Evolutionary conservation across 108 stramenopile genomes (phyloP), one percentile per base, ranked within the genome.

Genomic region (Mediolabrus comicus): DNA sequence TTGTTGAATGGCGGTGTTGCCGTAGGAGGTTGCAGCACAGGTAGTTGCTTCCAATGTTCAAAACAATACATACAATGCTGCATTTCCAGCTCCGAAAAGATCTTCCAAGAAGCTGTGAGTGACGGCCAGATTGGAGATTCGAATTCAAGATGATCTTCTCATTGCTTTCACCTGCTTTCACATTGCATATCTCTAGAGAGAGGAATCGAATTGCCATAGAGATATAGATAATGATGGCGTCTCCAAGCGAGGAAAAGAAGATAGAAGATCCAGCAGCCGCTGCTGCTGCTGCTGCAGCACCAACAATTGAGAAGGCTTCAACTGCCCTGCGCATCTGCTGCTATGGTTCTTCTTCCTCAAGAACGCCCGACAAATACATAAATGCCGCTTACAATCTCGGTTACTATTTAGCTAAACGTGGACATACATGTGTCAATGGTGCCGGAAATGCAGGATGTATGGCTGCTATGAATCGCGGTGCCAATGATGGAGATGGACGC

Each of bases 391-490:
- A 84, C 35, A 30, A 70, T 19, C 65, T 95, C 25, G 94, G 94
- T 3, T 81, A 80, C 30, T 72, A 80, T 25, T 76, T 95, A 7
- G 91, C 90, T 8, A 57, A 72, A 36, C 83, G 93, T 14, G 91
- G 91, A 0, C 93, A 91, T 65, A 84, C 86, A 1, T 91, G 90
- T 66, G 89, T 97, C 54, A 97, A 95, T 73, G 96, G 96, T 4
- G 96, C 91, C n/a, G 96, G 96, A 29, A 41, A 41, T 41, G 39
- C 39, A 17, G 93, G 93, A 12, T 92, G 93, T 62, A 95, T 95
- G 96, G 87, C 83, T 11, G 89, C 89, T 57, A 86, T 95, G 87
- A 97, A 95, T 70, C 86, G 91, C 62, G 96, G 93, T 10, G 85
- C 83, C 10, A 63, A 59, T 12, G 83, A 80, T 9, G 83, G 82